phyloP scores from a whole-genome alignment of 2,329 filamentous ascomycete genomes.

The Alternaria angustiovoidea region DNA sequence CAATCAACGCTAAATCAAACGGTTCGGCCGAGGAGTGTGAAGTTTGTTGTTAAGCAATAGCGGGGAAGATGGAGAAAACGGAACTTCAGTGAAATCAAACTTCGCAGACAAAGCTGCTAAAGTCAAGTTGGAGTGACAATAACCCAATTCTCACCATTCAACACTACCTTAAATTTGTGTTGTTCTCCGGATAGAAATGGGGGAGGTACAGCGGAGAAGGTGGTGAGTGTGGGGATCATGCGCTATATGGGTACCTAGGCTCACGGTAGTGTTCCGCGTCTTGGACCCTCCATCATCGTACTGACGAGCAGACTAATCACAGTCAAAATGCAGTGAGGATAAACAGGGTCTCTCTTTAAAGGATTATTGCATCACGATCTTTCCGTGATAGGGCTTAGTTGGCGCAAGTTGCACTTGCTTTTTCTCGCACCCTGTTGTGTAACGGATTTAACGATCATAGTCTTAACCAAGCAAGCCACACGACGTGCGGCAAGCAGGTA shows the following conservation, averaged over 20 bases:
- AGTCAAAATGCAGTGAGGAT: background rate
- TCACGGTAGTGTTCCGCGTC: conserved; percentile 1
- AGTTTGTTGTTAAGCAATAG: background rate
- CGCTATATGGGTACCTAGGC: background rate
- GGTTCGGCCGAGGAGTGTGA: background rate
- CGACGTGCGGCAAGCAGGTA: background rate
- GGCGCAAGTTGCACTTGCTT: background rate
- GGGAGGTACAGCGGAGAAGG: background rate
- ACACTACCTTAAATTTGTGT: background rate
- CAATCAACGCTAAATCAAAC: background rate
- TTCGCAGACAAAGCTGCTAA: background rate
- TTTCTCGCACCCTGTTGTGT: background rate
- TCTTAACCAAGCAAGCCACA: background rate
- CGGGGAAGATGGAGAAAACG: conserved; percentile 4
- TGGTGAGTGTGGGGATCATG: conserved; percentile 1
- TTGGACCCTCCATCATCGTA: background rate
- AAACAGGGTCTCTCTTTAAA: background rate
- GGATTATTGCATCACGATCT: background rate
- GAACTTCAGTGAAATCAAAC: background rate
- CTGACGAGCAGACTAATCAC: background rate
- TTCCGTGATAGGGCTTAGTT: background rate
- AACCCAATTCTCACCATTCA: background rate
- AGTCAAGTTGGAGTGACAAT: background rate
- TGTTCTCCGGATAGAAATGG: background rate
- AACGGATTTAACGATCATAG: background rate